A percentile compares a stretch with the other conserved stretches of the same genome.
phyloP scores from a whole-genome alignment of 2,329 filamentous ascomycete genomes.

The Botrytis deweyae region DNA sequence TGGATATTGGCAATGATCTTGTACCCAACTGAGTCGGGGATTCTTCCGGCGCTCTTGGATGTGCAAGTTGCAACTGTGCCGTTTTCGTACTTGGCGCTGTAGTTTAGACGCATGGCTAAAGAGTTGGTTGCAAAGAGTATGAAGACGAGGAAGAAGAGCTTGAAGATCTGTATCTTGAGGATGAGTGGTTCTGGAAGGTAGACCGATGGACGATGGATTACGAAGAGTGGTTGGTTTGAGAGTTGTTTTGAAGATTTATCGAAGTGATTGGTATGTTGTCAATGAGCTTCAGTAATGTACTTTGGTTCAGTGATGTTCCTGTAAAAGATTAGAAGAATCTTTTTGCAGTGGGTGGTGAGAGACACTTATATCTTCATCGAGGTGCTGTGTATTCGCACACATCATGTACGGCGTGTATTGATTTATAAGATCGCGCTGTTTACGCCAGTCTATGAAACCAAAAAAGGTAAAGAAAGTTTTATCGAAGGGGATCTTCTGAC shows the following conservation, averaged over 20 bases:
- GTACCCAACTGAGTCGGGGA: neutral
- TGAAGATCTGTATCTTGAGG: neutral
- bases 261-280: neutral
- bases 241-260: neutral
- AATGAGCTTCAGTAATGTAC: neutral
- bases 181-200: neutral
- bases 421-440: neutral
- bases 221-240: neutral
- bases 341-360: neutral
- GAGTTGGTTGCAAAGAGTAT: neutral
- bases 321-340: neutral
- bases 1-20: neutral
- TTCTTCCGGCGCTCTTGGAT: neutral
- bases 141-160: neutral
- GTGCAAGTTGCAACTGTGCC: neutral
- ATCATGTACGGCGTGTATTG: neutral
- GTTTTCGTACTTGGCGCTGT: neutral
- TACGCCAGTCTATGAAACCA: neutral
- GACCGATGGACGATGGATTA: neutral
- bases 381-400: neutral
- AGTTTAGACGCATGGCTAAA: neutral
- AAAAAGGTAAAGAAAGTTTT: neutral
- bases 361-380: neutral
- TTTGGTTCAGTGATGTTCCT: neutral
- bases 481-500: neutral